These are phyloP conservation scores for Aspergillus sclerotioniger DNA, from an alignment of 495 filamentous ascomycete genomes.

Conservation along the genomic window DNA sequence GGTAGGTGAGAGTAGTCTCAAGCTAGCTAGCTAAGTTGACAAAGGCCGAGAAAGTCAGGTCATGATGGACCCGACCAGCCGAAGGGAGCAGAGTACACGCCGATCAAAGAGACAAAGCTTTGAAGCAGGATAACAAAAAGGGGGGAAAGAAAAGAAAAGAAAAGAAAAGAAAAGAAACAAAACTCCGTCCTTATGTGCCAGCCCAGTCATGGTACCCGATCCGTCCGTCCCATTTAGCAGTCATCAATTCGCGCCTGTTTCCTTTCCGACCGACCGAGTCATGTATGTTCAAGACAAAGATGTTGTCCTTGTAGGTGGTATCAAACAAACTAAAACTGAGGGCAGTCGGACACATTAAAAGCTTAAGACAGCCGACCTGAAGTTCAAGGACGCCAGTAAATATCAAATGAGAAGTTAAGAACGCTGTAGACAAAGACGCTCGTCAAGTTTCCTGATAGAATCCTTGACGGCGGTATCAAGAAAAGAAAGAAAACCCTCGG, in stretches of 20 bases:
- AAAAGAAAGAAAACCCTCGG: neutral
- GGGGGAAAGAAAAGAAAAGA: conserved; percentile 10
- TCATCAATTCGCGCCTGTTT: neutral
- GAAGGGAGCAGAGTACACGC: neutral
- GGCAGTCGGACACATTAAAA: conserved; percentile 15
- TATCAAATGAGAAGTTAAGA: conserved; percentile 7
- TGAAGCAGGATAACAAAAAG: neutral
- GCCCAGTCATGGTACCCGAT: conserved; percentile 12
- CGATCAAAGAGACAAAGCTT: neutral
- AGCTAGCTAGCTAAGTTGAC: conserved; percentile 2
- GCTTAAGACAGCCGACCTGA: neutral
- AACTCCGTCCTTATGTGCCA: conserved; percentile 14
- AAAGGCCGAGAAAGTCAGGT: neutral
- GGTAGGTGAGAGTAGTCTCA: conserved; percentile 1
- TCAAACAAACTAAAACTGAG: conserved; percentile 14
- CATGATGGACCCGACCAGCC: neutral
- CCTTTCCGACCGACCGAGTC: conserved; percentile 12
- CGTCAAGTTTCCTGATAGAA: conserved; percentile 1
- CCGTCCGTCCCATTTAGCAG: conserved; percentile 8
- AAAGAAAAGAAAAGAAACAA: conserved; percentile 16
- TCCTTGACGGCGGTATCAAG: conserved; percentile 12
- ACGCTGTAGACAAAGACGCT: neutral
- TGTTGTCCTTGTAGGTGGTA: conserved; percentile 4
- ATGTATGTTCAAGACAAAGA: conserved; percentile 6
- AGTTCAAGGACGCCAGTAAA: conserved; percentile 4